Evolutionary conservation across 2,329 filamentous ascomycete genomes (phyloP), one percentile per base, ranked within the genome.

Genomic region (Macroventuria anomochaeta): DNA sequence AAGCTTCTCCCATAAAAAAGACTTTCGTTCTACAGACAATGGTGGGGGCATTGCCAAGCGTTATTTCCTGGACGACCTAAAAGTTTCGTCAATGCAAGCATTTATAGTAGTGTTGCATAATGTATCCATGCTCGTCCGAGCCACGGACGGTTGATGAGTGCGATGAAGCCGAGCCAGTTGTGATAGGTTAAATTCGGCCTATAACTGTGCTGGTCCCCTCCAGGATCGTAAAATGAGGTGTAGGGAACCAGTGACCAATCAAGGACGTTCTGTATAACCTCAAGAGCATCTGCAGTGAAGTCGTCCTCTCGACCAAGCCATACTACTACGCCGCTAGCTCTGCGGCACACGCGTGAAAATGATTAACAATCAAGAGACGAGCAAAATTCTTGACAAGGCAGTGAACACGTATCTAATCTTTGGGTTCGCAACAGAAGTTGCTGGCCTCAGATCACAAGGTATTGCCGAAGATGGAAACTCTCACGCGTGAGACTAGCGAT

Each of bases 291-390:
- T 17, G 53, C 32, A 1, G 63, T 66, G 29, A 59, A 64, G 13
- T 63, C 59, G 47, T 68, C 64, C 43, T 69, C 67, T 23, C 67
- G 63, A 21, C 68, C 70, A 10, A 73, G 55, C 70, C 69, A 73
- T 4, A 70, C 62, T 15, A 72, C 56, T 13, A 70, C 64, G 21
- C 59, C 58, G 15, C 61, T 37, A 8, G 69, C 65, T 48, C 42
- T 50, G 36, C 55, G 55, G 23, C 7, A 51, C 20, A 51, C 47
- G 47, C 47, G 40, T 44, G 21, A 44, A 33, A 23, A 5, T 4
- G 4, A 1, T 33, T 3, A 18, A 12, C 15, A 8, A 21, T 17
- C 7, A 6, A 26, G 5, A 31, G 26, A 21, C 3, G 10, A 31
- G 11, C 26, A 4, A 23, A 15, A 4, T n/a, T 15, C 1, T 13